These are phyloP conservation scores for Cucumis hystrix DNA, from an alignment of 306 rosid genomes.

Conservation along the genomic window DNA sequence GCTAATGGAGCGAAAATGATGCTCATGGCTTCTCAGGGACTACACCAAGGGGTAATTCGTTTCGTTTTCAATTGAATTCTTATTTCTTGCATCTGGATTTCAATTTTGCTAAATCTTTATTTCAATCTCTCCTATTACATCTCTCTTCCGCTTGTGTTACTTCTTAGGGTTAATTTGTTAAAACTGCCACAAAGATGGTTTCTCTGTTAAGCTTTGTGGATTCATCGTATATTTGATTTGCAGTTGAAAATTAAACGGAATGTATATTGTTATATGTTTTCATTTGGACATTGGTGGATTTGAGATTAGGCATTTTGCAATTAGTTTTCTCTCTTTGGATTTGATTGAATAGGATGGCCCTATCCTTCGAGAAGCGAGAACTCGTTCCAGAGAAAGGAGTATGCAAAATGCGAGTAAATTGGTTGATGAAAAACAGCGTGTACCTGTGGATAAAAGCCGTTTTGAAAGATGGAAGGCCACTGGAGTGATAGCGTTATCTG, in stretches of 20 bases:
- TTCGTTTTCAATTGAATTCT: neutral
- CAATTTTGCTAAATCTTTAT: neutral
- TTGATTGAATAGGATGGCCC: slow-evolving; percentile 51
- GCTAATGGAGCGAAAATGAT: slow-evolving; percentile 61
- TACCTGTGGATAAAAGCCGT: slow-evolving; percentile 30
- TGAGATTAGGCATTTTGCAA: neutral
- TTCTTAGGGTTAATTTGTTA: neutral
- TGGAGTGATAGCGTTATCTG: slow-evolving; percentile 69
- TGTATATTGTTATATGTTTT: neutral
- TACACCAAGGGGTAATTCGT: slow-evolving; percentile 82
- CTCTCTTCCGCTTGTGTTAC: neutral
- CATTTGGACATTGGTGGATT: neutral
- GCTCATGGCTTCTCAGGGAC: slow-evolving; percentile 92
- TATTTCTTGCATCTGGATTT: neutral
- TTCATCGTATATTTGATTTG: neutral
- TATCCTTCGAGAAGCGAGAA: slow-evolving; percentile 38
- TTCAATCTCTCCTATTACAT: neutral
- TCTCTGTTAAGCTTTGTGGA: neutral
- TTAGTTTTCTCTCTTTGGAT: neutral
- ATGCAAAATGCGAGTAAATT: slow-evolving; percentile 16
- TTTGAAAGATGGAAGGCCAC: slow-evolving; percentile 54
- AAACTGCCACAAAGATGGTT: neutral
- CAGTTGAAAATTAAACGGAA: neutral
- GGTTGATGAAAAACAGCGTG: slow-evolving; percentile 16
- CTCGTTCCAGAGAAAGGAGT: slow-evolving; percentile 34